phyloP scores from a whole-genome alignment of 805 yeast species.

The Starmerella stigmatis region DNA sequence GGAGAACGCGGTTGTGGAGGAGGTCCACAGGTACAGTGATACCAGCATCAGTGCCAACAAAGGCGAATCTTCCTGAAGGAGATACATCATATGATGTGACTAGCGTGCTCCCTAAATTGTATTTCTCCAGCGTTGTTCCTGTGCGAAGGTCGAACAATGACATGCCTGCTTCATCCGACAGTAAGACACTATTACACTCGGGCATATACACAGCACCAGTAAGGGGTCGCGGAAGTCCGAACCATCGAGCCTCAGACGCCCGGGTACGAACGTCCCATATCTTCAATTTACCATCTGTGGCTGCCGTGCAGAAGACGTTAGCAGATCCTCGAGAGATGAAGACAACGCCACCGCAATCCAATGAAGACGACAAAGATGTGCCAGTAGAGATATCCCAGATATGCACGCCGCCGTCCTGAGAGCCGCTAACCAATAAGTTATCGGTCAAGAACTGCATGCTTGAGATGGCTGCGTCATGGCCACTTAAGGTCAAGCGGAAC shows the following conservation, averaged over 20 bases:
- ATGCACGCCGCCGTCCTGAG: conserved; percentile 14
- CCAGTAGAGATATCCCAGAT: conserved; percentile 86
- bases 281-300: conserved; percentile 13
- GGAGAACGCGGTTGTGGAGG: conserved; percentile 8
- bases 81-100: conserved; percentile 15
- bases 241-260: not conserved
- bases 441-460: conserved; percentile 15
- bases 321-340: conserved; percentile 66
- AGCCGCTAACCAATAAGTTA: conserved; percentile 8
- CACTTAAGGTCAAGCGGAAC: conserved; percentile 8
- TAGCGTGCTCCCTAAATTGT: not conserved
- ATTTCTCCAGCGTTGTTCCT: conserved; percentile 1
- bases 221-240: not conserved
- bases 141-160: conserved; percentile 19
- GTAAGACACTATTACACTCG: conserved; percentile 13
- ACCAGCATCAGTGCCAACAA: conserved; percentile 19
- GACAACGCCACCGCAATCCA: not conserved
- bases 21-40: conserved; percentile 15
- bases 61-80: conserved; percentile 20
- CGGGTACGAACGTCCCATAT: conserved; percentile 20
- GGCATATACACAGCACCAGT: conserved; percentile 9
- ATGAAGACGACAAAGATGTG: conserved; percentile 77
- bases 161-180: conserved; percentile 3
- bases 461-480: conserved; percentile 18
- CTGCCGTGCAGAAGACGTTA: conserved; percentile 28